Evolutionary conservation across 306 rosid genomes (phyloP).

Genomic region (Cicer yamashitae): DNA sequence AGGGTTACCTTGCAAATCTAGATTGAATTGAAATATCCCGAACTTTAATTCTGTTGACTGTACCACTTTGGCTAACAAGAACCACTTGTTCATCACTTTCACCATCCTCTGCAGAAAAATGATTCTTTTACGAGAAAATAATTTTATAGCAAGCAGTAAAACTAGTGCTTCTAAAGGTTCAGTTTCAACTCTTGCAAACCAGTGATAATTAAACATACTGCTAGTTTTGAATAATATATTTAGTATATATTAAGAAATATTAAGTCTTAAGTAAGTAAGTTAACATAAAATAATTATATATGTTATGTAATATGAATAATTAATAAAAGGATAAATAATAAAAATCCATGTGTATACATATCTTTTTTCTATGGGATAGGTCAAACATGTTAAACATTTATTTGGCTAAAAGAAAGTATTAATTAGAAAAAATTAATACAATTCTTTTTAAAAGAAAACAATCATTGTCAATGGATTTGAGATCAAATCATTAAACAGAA

Average conservation of each 20-base stretch:
- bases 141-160: background rate
- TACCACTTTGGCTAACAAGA: slow-evolving; percentile 95
- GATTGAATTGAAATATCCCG: slow-evolving; percentile 94
- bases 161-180: slow-evolving; percentile 4
- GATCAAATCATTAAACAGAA: background rate
- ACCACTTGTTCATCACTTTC: slow-evolving; percentile 99
- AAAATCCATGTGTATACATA: background rate
- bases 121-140: slow-evolving; percentile 10
- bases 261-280: background rate
- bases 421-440: background rate
- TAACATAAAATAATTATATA: background rate
- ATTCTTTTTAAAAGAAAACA: background rate
- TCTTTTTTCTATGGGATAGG: background rate
- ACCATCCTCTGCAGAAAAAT: slow-evolving; percentile 71
- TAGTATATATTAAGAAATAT: background rate
- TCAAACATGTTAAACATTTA: background rate
- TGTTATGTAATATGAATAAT: slow-evolving; percentile 1
- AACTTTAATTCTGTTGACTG: slow-evolving; percentile 94
- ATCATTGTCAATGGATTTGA: background rate
- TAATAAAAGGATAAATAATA: background rate
- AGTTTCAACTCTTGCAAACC: background rate
- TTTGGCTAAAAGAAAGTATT: background rate
- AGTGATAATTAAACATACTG: background rate
- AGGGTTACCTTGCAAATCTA: slow-evolving; percentile 84
- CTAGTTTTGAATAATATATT: background rate